Conservation (phyloP, 176 grass and related monocot genomes). For the Luzula sylvatica region DNA sequence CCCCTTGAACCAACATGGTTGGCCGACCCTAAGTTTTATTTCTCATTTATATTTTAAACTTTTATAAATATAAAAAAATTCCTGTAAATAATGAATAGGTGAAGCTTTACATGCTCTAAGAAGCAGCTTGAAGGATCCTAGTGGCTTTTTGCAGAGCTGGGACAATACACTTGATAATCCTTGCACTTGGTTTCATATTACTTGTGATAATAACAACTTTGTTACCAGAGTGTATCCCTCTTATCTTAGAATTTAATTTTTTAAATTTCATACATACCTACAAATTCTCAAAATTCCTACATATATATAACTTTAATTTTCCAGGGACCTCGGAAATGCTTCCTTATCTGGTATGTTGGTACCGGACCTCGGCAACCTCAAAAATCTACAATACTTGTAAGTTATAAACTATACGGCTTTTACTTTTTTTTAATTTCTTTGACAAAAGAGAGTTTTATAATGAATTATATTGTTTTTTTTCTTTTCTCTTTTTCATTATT, state of each 20-base stretch:
- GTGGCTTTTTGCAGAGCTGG: slow-evolving; percentile 63
- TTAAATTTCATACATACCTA: background rate
- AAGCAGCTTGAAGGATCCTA: slow-evolving; percentile 46
- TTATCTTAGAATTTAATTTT: slow-evolving; percentile 24
- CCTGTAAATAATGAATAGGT: slow-evolving; percentile 30
- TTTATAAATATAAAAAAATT: too few species aligned
- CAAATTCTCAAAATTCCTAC: background rate
- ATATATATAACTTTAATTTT: background rate
- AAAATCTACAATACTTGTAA: slow-evolving; percentile 81
- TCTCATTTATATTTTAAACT: too few species aligned
- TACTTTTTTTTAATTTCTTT: background rate
- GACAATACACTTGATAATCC: slow-evolving; percentile 60
- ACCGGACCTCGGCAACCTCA: slow-evolving; percentile 45
- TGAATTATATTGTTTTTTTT: too few species aligned
- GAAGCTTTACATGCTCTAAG: slow-evolving; percentile 54
- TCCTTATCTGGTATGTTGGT: slow-evolving; percentile 52
- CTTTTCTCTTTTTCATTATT: too few species aligned
- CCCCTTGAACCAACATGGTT: too few species aligned
- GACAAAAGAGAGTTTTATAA: background rate
- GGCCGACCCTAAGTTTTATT: too few species aligned
- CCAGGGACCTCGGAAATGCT: slow-evolving; percentile 75
- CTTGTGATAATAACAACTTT: slow-evolving; percentile 53
- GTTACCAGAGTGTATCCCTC: slow-evolving; percentile 82
- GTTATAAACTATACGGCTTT: slow-evolving; percentile 16
- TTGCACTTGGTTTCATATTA: slow-evolving; percentile 81